Evolutionary conservation across 257 asterid species (phyloP).

Genomic region (Scutellaria barbata): DNA sequence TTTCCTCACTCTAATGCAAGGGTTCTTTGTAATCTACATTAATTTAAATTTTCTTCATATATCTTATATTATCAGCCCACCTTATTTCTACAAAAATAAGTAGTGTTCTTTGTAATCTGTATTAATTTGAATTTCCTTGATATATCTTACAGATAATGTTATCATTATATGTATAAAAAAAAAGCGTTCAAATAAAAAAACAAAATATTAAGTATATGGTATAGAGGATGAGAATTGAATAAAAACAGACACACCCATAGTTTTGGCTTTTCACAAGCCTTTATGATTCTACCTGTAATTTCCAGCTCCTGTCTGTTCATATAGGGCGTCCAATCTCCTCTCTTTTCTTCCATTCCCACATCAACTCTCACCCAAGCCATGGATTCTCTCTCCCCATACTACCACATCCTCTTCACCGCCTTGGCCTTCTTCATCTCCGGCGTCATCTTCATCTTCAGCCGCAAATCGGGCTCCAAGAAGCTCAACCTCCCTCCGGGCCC

Average conservation of each 20-base stretch:
- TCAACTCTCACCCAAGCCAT: constrained; percentile 29
- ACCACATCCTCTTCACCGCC: constrained; percentile 65
- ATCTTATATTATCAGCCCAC: no score
- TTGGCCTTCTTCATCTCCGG: constrained; percentile 51
- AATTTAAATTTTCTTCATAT: no score
- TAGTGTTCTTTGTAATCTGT: no score
- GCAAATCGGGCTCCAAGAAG: constrained; percentile 52
- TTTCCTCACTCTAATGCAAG: no score
- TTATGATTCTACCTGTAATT: constrained; percentile 24
- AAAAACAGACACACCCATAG: background rate
- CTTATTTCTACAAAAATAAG: no score
- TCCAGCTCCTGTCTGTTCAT: constrained; percentile 42
- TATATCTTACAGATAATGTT: no score
- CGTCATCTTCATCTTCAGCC: constrained; percentile 52
- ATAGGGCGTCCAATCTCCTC: constrained; percentile 11
- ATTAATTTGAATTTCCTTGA: no score
- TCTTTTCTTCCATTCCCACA: background rate
- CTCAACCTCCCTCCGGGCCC: constrained; percentile 92
- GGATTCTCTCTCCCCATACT: constrained; percentile 62
- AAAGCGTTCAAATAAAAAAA: no score
- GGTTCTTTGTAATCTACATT: no score
- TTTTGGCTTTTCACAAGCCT: background rate
- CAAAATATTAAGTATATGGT: no score
- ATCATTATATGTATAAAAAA: no score
- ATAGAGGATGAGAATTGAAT: background rate